Evolutionary conservation across 345 rosid species (phyloP).

Genomic region (Brassica carinata): DNA sequence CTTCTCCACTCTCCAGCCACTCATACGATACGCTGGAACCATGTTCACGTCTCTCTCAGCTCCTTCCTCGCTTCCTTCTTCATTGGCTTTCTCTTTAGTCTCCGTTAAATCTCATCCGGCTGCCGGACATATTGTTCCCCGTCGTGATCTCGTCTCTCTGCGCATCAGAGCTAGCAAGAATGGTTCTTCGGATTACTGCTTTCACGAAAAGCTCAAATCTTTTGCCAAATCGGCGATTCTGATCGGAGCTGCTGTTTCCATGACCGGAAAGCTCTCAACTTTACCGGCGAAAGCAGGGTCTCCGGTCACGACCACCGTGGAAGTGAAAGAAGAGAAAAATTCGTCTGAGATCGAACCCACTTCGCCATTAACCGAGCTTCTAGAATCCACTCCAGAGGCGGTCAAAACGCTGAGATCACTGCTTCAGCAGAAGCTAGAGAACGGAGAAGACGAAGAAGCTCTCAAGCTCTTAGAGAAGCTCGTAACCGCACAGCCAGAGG

Average conservation of each 20-base stretch:
- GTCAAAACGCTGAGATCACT: slow-evolving; percentile 56
- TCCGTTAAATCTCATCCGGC: slow-evolving; percentile 34
- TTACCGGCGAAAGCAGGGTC: slow-evolving; percentile 63
- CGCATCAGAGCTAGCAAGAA: slow-evolving; percentile 38
- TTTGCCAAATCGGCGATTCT: slow-evolving; percentile 58
- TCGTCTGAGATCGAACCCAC: slow-evolving; percentile 17
- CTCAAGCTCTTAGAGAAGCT: slow-evolving; percentile 50
- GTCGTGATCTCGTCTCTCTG: slow-evolving; percentile 22
- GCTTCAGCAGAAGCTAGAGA: slow-evolving; percentile 69
- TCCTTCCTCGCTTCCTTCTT: slow-evolving; percentile 24
- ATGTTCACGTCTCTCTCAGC: slow-evolving; percentile 48
- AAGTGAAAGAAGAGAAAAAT: slow-evolving; percentile 28
- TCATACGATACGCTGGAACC: slow-evolving; percentile 6
- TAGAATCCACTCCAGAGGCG: slow-evolving; percentile 57
- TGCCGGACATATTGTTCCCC: slow-evolving; percentile 26
- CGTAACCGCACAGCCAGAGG: slow-evolving; percentile 60
- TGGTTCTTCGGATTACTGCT: slow-evolving; percentile 5
- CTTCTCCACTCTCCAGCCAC: slow-evolving; percentile 6
- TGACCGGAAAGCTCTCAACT: slow-evolving; percentile 46
- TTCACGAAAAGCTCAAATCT: slow-evolving; percentile 44
- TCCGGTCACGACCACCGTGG: slow-evolving; percentile 42
- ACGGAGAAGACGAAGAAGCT: slow-evolving; percentile 73
- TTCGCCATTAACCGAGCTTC: slow-evolving; percentile 52
- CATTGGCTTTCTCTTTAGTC: slow-evolving; percentile 28
- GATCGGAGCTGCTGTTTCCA: slow-evolving; percentile 53